A percentile compares a stretch with the other conserved stretches of the same genome.
Evolutionary conservation across 805 yeast species (phyloP).

Genomic region (Ogataea populi-albae): DNA sequence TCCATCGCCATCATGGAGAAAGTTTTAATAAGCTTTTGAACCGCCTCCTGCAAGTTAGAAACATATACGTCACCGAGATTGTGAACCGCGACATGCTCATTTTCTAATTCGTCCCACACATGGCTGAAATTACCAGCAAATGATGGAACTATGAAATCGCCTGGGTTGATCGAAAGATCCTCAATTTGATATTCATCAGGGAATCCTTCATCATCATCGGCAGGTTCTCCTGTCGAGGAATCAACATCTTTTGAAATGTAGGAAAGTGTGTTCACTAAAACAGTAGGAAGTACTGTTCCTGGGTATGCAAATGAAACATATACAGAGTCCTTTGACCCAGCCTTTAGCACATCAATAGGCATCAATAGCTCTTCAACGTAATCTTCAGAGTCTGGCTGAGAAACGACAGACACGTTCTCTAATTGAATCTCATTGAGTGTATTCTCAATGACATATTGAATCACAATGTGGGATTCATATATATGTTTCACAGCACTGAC

Average conservation of each 20-base stretch:
- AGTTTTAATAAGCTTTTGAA: conserved; percentile 46
- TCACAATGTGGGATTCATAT: conserved; percentile 66
- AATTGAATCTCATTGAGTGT: conserved; percentile 76
- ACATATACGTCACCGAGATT: conserved; percentile 49
- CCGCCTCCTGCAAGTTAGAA: conserved; percentile 51
- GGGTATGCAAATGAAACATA: conserved; percentile 75
- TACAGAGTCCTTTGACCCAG: conserved; percentile 68
- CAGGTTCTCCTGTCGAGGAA: conserved; percentile 64
- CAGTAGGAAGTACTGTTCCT: conserved; percentile 35
- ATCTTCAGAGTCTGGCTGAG: conserved; percentile 58
- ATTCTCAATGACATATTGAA: conserved; percentile 82
- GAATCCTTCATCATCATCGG: conserved; percentile 75
- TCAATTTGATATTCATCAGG: conserved; percentile 93
- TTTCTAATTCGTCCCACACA: conserved; percentile 67
- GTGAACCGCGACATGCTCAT: conserved; percentile 63
- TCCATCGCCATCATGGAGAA: conserved; percentile 74
- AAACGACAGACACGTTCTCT: conserved; percentile 70
- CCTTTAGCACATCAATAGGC: conserved; percentile 69
- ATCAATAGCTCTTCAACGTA: conserved; percentile 69
- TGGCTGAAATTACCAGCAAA: conserved; percentile 73
- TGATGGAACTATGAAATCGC: conserved; percentile 78
- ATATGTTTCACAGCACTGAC: conserved; percentile 82
- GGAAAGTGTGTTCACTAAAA: conserved; percentile 64
- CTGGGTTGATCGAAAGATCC: conserved; percentile 67
- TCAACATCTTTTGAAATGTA: conserved; percentile 80